phyloP scores from a whole-genome alignment of 306 rosid genomes.

The Fragaria vesca region DNA sequence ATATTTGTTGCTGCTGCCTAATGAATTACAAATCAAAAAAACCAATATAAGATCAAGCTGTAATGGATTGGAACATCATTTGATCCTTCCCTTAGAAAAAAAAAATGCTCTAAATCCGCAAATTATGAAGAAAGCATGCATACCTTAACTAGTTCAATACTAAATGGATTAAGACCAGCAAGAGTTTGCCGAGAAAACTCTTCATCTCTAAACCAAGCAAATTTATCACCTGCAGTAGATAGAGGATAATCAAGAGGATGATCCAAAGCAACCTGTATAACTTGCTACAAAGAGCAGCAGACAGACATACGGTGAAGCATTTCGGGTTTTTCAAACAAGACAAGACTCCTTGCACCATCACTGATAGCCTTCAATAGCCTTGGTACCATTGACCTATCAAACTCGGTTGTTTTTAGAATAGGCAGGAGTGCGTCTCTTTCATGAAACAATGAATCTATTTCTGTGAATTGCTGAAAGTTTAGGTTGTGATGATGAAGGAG shows the following conservation, averaged over 20 bases:
- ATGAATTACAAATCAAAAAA: no score
- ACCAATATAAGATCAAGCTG: no score
- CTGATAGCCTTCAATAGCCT: constrained; percentile 33
- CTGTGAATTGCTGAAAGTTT: constrained; percentile 37
- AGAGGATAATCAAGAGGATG: no score
- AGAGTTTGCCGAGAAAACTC: constrained; percentile 50
- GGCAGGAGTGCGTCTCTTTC: constrained; percentile 35
- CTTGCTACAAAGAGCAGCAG: no score
- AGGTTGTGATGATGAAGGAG: constrained; percentile 22
- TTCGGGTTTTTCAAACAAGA: constrained; percentile 40
- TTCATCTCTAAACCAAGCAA: constrained; percentile 43
- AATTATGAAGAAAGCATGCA: constrained; percentile 9
- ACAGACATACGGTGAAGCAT: constrained; percentile 25
- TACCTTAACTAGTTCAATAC: constrained; percentile 38
- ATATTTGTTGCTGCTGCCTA: no score
- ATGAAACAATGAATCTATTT: constrained; percentile 37
- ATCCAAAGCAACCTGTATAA: no score
- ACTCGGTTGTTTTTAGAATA: not conserved
- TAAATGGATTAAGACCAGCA: constrained; percentile 44
- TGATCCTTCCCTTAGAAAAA: no score
- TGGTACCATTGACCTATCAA: constrained; percentile 26
- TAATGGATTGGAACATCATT: no score
- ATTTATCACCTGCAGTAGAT: constrained; percentile 35
- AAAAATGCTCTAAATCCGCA: not conserved
- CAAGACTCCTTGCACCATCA: constrained; percentile 12